phyloP scores from a whole-genome alignment of 2,329 filamentous ascomycete species.

The Fusarium sp. region DNA sequence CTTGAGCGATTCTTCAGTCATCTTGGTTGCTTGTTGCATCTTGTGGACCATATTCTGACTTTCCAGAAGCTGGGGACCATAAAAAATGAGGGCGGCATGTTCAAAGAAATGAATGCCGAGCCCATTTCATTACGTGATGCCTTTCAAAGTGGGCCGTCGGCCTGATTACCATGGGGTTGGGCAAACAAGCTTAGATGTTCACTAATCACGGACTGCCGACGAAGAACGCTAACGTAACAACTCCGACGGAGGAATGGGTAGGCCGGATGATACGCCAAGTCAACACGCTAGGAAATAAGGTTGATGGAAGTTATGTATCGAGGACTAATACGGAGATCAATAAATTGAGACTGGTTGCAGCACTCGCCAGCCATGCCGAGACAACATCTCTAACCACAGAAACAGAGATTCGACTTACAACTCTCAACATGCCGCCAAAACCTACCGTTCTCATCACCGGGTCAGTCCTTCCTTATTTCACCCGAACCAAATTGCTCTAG shows the following conservation, averaged over 20 bases:
- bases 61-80: background rate
- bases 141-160: background rate
- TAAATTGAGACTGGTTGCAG: background rate
- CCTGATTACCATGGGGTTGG: background rate
- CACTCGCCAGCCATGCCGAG: background rate
- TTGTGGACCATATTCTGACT: background rate
- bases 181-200: background rate
- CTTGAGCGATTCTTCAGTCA: background rate
- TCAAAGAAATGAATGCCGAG: background rate
- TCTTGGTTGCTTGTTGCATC: background rate
- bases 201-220: background rate
- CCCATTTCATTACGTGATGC: background rate
- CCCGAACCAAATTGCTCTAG: background rate
- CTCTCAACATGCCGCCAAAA: constrained; percentile 7
- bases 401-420: background rate
- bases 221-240: background rate
- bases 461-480: constrained; percentile 6
- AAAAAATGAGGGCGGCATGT: background rate
- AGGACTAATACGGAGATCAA: background rate
- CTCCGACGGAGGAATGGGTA: background rate
- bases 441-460: constrained; percentile 27
- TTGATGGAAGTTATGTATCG: background rate
- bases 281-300: background rate
- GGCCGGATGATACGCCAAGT: background rate
- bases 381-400: background rate